Evolutionary conservation across 2,329 filamentous ascomycete genomes (phyloP).

Genomic region (Pestalotiopsis sp.): DNA sequence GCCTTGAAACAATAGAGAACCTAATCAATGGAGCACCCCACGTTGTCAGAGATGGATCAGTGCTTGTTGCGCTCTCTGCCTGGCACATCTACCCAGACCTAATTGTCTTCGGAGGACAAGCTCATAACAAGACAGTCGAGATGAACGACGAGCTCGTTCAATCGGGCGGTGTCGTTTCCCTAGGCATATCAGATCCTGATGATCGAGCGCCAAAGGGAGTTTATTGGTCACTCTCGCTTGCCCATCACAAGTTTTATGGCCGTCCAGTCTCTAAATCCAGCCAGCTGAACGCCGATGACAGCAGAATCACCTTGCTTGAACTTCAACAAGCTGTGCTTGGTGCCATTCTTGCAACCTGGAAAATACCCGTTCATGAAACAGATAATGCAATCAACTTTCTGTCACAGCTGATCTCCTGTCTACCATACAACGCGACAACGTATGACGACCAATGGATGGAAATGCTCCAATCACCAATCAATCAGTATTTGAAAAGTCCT

Average conservation of each 20-base stretch:
- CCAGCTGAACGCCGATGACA: too few species aligned
- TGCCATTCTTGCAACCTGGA: too few species aligned
- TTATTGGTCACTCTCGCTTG: conserved; percentile 18
- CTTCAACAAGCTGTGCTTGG: too few species aligned
- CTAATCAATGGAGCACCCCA: conserved; percentile 16
- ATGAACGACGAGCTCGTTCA: conserved; percentile 16
- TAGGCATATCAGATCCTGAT: conserved; percentile 10
- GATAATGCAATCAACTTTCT: too few species aligned
- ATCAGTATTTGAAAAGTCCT: too few species aligned
- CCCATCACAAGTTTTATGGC: conserved; percentile 18
- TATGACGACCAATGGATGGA: too few species aligned
- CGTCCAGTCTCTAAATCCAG: not conserved
- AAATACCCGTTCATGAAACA: too few species aligned
- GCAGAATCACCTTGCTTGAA: too few species aligned
- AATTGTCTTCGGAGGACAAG: conserved; percentile 8
- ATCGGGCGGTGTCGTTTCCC: conserved; percentile 14
- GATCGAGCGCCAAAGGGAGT: not conserved
- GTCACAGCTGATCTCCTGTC: too few species aligned
- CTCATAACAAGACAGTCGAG: not conserved
- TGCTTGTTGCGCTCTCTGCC: conserved; percentile 16
- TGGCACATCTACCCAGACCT: conserved; percentile 19
- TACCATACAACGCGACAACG: too few species aligned
- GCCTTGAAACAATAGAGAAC: conserved; percentile 13
- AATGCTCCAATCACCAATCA: too few species aligned
- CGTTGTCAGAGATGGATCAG: conserved; percentile 12